Percentiles rank a stretch among this genome's conserved stretches.
Evolutionary conservation across 2,329 filamentous ascomycete species (phyloP).

Genomic region (Epichloe coenophiala): DNA sequence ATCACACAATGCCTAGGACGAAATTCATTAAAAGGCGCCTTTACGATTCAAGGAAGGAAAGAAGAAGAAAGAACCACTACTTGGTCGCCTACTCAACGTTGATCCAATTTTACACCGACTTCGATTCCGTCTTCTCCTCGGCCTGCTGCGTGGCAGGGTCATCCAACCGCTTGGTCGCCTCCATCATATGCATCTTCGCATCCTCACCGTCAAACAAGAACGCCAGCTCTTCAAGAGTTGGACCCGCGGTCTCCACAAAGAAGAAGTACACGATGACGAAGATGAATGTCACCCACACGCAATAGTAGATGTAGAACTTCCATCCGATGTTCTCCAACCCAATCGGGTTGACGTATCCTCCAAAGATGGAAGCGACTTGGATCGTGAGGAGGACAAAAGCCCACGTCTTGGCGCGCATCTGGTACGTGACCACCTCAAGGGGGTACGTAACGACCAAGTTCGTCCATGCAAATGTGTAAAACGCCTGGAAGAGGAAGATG

Average conservation of each 20-base stretch:
- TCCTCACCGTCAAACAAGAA: slow-evolving; percentile 18
- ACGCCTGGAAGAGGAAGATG: slow-evolving; percentile 28
- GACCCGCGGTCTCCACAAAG: slow-evolving; percentile 24
- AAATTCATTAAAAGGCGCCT: too few relatives aligned
- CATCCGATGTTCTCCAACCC: slow-evolving; percentile 24
- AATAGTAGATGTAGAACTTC: slow-evolving; percentile 29
- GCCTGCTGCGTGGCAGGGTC: slow-evolving; percentile 3
- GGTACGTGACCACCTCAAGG: slow-evolving; percentile 26
- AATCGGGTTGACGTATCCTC: slow-evolving; percentile 26
- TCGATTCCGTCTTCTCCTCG: slow-evolving; percentile 1
- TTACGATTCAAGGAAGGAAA: background rate
- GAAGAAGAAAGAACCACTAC: background rate
- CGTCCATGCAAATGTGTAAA: slow-evolving; percentile 30
- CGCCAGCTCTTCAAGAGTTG: slow-evolving; percentile 22
- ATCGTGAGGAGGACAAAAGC: slow-evolving; percentile 26
- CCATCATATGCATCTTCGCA: slow-evolving; percentile 13
- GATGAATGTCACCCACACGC: slow-evolving; percentile 24
- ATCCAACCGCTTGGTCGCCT: slow-evolving; percentile 8
- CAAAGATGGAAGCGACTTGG: slow-evolving; percentile 24
- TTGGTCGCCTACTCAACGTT: too few relatives aligned
- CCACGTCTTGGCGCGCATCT: slow-evolving; percentile 29
- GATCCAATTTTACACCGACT: background rate
- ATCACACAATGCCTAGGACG: too few relatives aligned
- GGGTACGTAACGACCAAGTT: slow-evolving; percentile 30
- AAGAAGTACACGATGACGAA: slow-evolving; percentile 26